These are phyloP conservation scores for Aspergillus ruber DNA, from an alignment of 2,329 filamentous ascomycete genomes.

Conservation along the genomic window DNA sequence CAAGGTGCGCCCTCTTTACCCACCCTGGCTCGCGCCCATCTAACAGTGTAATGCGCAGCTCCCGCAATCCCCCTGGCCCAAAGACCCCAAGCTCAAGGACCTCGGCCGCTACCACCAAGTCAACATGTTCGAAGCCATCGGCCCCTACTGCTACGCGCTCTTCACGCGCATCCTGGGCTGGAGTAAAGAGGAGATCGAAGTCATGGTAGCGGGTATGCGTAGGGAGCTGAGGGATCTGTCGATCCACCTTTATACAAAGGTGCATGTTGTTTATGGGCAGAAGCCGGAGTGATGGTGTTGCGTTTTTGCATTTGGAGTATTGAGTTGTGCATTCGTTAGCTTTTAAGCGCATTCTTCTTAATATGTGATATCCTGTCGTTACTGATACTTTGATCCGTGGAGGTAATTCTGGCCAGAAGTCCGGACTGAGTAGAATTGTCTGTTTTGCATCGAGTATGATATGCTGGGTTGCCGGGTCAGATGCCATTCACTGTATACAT, in stretches of 20 bases:
- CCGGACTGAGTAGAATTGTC: too few species aligned
- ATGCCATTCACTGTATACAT: too few species aligned
- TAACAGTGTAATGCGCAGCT: conserved; percentile 22
- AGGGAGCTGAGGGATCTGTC: conserved; percentile 30
- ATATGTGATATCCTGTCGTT: too few species aligned
- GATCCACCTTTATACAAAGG: conserved; percentile 31
- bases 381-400: too few species aligned
- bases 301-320: neutral
- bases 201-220: conserved; percentile 32
- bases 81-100: conserved; percentile 47
- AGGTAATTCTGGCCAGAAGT: too few species aligned
- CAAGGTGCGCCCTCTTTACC: too few species aligned
- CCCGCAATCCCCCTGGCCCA: conserved; percentile 49
- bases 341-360: neutral
- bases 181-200: conserved; percentile 31
- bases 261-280: conserved; percentile 27
- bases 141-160: conserved; percentile 29
- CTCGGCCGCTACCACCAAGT: conserved; percentile 38
- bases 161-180: conserved; percentile 36
- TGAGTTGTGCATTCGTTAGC: neutral
- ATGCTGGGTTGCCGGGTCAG: too few species aligned
- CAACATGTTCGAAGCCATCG: conserved; percentile 32
- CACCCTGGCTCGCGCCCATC: too few species aligned
- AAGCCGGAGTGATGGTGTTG: neutral
- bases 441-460: too few species aligned